Evolutionary conservation across 306 rosid species (phyloP).

Genomic region (Gastrolobium villosum): DNA sequence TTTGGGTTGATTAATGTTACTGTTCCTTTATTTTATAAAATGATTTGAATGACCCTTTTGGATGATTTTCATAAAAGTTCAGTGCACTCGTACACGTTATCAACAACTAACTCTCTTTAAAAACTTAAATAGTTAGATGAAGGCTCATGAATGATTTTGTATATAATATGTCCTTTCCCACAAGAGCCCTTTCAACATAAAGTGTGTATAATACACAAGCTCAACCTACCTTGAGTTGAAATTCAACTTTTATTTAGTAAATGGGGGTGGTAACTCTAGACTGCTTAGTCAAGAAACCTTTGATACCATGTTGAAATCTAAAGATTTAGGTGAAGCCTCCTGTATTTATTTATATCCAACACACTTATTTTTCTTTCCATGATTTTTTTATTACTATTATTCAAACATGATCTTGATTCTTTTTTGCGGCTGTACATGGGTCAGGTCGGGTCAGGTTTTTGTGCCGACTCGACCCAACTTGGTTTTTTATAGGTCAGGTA

Average conservation of each 20-base stretch:
- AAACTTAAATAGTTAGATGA: background rate
- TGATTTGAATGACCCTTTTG: background rate
- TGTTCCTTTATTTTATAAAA: conserved; percentile 2
- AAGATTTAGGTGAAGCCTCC: background rate
- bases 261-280: background rate
- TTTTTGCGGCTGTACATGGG: no score
- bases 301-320: conserved; percentile 16
- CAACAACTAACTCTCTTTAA: background rate
- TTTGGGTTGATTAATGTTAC: conserved; percentile 14
- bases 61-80: background rate
- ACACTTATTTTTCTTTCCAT: background rate
- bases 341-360: background rate
- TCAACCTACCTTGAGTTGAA: background rate
- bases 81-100: background rate
- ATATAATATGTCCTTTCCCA: background rate
- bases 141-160: background rate
- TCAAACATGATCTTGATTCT: background rate
- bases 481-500: no score
- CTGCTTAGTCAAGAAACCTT: background rate
- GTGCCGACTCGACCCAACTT: no score
- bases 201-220: conserved; percentile 3
- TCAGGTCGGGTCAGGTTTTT: no score
- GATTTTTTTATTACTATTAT: background rate
- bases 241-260: background rate
- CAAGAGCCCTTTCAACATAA: background rate